phyloP scores from a whole-genome alignment of 2,329 filamentous ascomycete genomes.

The Iodosphaeria phyllophila region DNA sequence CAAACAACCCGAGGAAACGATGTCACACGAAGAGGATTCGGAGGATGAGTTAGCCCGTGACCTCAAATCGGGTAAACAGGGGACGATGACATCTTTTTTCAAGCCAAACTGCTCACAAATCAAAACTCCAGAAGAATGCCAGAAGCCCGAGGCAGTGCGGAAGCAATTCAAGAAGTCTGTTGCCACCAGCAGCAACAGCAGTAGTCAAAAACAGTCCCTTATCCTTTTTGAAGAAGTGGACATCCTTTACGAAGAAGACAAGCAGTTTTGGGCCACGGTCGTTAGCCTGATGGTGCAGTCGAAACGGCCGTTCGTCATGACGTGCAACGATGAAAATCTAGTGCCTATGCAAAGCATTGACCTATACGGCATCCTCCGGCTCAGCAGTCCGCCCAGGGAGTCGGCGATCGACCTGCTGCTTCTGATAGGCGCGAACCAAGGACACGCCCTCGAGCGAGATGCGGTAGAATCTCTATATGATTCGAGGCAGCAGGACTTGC shows the following conservation, averaged over 20 bases:
- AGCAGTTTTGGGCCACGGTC: constrained; percentile 81
- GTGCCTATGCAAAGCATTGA: constrained; percentile 56
- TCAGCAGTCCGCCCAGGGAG: constrained; percentile 44
- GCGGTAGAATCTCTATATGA: constrained; percentile 54
- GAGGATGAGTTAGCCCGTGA: constrained; percentile 34
- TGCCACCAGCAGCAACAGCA: constrained; percentile 15
- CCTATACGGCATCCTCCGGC: constrained; percentile 72
- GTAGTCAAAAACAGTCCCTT: constrained; percentile 73
- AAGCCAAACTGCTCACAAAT: constrained; percentile 28
- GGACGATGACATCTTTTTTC: constrained; percentile 70
- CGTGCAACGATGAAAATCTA: constrained; percentile 81
- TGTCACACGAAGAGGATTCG: constrained; percentile 11
- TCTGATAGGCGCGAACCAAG: constrained; percentile 71
- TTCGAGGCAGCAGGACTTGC: constrained; percentile 51
- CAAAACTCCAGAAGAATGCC: constrained; percentile 7
- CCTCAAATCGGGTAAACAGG: constrained; percentile 51
- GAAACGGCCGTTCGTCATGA: constrained; percentile 83
- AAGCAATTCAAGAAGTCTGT: constrained; percentile 13
- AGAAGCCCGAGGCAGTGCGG: constrained; percentile 1
- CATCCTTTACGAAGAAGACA: constrained; percentile 85
- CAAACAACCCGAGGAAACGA: constrained; percentile 16
- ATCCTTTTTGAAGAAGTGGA: constrained; percentile 92
- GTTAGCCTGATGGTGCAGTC: constrained; percentile 63
- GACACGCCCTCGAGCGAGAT: constrained; percentile 53
- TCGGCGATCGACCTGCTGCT: constrained; percentile 66